Conservation (phyloP, 306 rosid species). For the Pyrus bretschneideri region DNA sequence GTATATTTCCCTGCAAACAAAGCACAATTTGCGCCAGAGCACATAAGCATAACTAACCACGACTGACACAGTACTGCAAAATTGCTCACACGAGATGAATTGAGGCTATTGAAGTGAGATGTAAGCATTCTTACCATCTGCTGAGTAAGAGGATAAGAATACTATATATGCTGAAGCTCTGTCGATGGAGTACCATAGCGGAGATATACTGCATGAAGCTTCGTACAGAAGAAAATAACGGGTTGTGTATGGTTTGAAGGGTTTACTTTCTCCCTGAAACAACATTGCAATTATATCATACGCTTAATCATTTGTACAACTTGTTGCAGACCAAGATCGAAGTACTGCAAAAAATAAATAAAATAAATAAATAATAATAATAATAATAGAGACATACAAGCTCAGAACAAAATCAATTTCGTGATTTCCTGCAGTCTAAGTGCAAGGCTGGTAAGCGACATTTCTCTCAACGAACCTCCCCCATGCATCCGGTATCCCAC, state of each 20-base stretch:
- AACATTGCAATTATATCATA: not conserved
- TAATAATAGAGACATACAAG: conserved; percentile 16
- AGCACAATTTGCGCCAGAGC: not conserved
- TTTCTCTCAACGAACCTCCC: conserved; percentile 61
- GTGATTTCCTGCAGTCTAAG: conserved; percentile 58
- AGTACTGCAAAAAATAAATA: not conserved
- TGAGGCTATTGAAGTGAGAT: not conserved
- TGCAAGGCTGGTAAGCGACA: conserved; percentile 81
- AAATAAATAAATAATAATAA: no score
- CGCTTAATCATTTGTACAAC: not conserved
- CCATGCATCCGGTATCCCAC: conserved; percentile 93
- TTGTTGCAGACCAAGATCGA: not conserved
- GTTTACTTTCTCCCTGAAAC: conserved; percentile 55
- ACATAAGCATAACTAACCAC: not conserved
- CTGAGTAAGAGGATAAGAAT: conserved; percentile 75
- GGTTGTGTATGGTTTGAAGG: conserved; percentile 54
- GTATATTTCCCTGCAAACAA: conserved; percentile 59
- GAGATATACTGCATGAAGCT: conserved; percentile 57
- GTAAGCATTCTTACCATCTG: conserved; percentile 46
- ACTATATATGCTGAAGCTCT: conserved; percentile 82
- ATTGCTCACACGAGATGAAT: no score
- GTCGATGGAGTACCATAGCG: conserved; percentile 84
- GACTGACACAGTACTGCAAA: no score
- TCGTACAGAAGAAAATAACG: conserved; percentile 53
- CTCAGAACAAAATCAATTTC: conserved; percentile 42